Base-by-base conservation (phyloP, 2,329 filamentous ascomycete species). In the Pseudogymnoascus pannorum region DNA sequence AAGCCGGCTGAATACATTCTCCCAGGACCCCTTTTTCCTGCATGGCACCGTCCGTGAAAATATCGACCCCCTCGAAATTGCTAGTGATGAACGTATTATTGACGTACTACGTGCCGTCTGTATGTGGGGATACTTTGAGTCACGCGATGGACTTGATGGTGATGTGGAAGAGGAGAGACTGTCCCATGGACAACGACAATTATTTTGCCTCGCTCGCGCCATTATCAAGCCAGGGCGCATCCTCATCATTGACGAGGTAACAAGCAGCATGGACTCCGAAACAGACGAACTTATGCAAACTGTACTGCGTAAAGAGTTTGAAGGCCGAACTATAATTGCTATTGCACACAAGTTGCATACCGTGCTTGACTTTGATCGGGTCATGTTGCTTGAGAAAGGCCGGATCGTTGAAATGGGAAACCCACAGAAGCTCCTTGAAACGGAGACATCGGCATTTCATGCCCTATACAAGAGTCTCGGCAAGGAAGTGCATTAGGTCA, bases 21-120 rank as follows among this genome's bases (percentile, higher is more conserved):
- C 93, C 16, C 93, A 97, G 77, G 93, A 97, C 70, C 92, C 90
- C 60, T 96, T 92, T 0, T 79, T 96, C 1, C 95, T 97, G 75
- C 90, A 86, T 26, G 92, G 92, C 66, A 96, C 91, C 1, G 87
- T 96, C 63, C 85, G 92, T 64, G 90, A 80, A 72, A 97, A 97
- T 71, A 80, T 97, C 20, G 92, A 97, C 71, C 93, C 93, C 0
- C 96, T 96, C 72, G 81, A 85, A 11, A 75, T 87, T 29, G 94
- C 92, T 74, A 90, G 86, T 0, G 91, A 97, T 68, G 88, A 91
- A 63, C 82, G 95, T 66, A 88, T 97, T 48, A 96, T 94, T 72
- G 84, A 84, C 3, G 89, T 90, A 0, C 83, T 97, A 1, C 86
- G 88, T 62, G 86, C 91, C 20, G 93, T 97, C 11, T 91, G 57